These are phyloP conservation scores for Aspergillus hortae DNA, from an alignment of 2,329 filamentous ascomycete species.

Conservation along the genomic window DNA sequence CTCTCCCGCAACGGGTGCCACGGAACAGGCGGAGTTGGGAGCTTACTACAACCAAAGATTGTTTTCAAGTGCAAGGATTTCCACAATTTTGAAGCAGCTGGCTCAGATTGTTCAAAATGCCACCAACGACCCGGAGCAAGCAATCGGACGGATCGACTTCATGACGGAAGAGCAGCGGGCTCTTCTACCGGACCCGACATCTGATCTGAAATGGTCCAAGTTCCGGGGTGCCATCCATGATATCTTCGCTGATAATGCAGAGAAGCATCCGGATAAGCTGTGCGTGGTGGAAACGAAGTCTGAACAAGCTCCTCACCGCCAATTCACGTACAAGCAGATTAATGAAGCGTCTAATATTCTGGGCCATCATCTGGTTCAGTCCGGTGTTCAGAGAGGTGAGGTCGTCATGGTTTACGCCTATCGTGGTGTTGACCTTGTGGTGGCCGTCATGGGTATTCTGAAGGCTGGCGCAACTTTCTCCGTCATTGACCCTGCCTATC, in stretches of 20 bases:
- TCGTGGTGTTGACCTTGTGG: conserved; percentile 72
- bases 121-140: conserved; percentile 36
- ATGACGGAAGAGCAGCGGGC: conserved; percentile 32
- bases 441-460: conserved; percentile 74
- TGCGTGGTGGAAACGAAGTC: conserved; percentile 65
- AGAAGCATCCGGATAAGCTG: conserved; percentile 62
- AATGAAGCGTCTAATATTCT: conserved; percentile 77
- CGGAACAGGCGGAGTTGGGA: conserved; percentile 29
- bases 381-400: conserved; percentile 73
- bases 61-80: conserved; percentile 45
- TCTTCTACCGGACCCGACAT: conserved; percentile 40
- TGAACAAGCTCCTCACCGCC: conserved; percentile 53
- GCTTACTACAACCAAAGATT: conserved; percentile 45
- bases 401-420: conserved; percentile 93
- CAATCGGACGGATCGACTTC: conserved; percentile 44
- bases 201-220: conserved; percentile 44
- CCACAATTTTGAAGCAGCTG: conserved; percentile 43
- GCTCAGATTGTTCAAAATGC: conserved; percentile 40
- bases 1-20: conserved; percentile 21
- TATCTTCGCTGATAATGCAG: conserved; percentile 50
- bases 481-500: conserved; percentile 75
- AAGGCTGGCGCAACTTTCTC: conserved; percentile 59
- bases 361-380: conserved; percentile 71
- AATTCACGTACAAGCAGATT: conserved; percentile 83
- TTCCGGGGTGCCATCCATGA: conserved; percentile 44